Evolutionary conservation across 2,329 filamentous ascomycete species (phyloP).

Genomic region (Penicillium sp.): DNA sequence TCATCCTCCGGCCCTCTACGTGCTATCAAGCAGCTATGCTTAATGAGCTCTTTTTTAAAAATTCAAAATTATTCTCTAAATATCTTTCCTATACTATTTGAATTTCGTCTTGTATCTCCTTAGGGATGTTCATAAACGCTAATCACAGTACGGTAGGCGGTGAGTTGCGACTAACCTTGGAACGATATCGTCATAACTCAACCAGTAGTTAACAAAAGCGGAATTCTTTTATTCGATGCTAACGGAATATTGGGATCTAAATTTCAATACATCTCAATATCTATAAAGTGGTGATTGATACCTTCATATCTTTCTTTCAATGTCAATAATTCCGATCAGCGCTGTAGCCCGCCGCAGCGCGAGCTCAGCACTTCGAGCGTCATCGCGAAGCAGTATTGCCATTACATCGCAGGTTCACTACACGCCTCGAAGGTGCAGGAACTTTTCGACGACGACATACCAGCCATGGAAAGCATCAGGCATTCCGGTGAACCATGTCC

Average conservation of each 20-base stretch:
- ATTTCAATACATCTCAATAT: not conserved
- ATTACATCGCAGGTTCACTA: not conserved
- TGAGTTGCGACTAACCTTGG: not conserved
- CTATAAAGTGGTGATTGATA: not conserved
- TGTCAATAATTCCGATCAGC: not conserved
- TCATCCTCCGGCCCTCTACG: not conserved
- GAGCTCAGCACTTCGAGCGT: not conserved
- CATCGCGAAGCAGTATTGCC: slow-evolving; percentile 3
- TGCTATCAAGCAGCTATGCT: not conserved
- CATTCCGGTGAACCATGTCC: not conserved
- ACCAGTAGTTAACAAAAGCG: not conserved
- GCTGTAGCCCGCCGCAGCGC: slow-evolving; percentile 9
- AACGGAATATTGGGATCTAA: not conserved
- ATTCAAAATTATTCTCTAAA: no score
- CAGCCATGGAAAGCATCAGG: not conserved
- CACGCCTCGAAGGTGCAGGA: not conserved
- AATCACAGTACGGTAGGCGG: not conserved
- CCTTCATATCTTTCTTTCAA: not conserved
- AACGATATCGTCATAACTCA: not conserved
- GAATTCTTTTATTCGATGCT: not conserved
- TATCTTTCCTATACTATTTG: no score
- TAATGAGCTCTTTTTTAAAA: not conserved
- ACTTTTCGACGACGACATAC: not conserved
- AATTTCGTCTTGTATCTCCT: no score
- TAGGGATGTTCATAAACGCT: no score